Base-by-base conservation (phyloP, 345 rosid genomes). In the Populus nigra region DNA sequence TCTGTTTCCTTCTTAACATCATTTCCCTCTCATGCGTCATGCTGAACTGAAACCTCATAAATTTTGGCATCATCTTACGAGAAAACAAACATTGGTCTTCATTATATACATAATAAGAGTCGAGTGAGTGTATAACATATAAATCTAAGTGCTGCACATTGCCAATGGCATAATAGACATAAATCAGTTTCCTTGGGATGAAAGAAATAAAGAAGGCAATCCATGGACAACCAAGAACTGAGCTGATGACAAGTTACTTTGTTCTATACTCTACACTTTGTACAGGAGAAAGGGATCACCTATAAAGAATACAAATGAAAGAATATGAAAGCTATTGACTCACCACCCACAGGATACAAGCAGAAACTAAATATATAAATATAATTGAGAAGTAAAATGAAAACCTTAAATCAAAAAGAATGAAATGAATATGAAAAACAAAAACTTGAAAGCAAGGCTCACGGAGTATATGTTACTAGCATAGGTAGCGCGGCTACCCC, bases 381-480 rank as follows among this genome's bases (percentile, higher is more conserved):
- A 27, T 67, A 17, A 18, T 25, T 16, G 55, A 66, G 36, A 18
- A 23, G 29, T 33, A 4, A 10, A 9, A 17, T 33, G 1, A 65
- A 69, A 72, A 74, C 53, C 78, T 82, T 68, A 73, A 66, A 45
- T 53, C 61, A 45, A 87, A 67, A 87, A 79, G 83, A 87, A 88
- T 88, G 83, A 79, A 87, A 84, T 72, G 86, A 90, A 88, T 87
- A 77, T 65, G 49, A 66, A 53, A 69, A n/a, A 17, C 36, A 38
- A 27, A 55, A 27, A 50, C 7, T 77, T 41, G 17, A 41, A 13
- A 38, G 15, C 31, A 65, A 73, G 43, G 43, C 57, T 78, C 88
- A 86, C 31, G 78, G 70, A 73, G 78, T 61, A 74, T 74, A 80
- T 83, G 87, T 89, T 81, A 89, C 78, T 31, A 79, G 83, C 85